A percentile compares a stretch with the other conserved stretches of the same genome.
phyloP scores from a whole-genome alignment of 225 moss, liverwort and hornwort genomes.

The Anthoceros angustus region DNA sequence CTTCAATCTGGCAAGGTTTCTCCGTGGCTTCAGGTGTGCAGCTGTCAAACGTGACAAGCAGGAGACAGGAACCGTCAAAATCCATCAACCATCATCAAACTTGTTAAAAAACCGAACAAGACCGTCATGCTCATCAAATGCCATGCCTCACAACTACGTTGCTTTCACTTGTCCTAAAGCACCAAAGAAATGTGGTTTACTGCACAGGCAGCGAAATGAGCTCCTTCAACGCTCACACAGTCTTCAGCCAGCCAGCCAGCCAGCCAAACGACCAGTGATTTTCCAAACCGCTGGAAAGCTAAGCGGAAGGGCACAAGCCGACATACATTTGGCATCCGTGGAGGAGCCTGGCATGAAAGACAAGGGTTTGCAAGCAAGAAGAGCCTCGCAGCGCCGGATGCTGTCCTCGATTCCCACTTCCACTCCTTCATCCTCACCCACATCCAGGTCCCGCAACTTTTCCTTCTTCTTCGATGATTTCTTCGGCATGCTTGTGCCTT shows the following conservation, averaged over 20 bases:
- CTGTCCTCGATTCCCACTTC: conserved; percentile 1
- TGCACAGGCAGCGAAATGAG: no score
- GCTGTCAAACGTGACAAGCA: neutral
- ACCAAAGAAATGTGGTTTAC: no score
- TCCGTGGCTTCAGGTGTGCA: neutral
- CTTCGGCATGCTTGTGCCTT: neutral
- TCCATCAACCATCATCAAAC: neutral
- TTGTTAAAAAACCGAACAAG: neutral
- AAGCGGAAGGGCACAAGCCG: neutral
- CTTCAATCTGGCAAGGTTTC: neutral
- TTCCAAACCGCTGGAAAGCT: neutral
- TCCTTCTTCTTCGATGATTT: neutral
- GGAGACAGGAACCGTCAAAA: neutral
- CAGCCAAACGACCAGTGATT: no score
- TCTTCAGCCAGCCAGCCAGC: no score
- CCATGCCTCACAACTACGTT: no score
- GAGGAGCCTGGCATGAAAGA: conserved; percentile 3
- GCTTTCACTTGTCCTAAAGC: no score
- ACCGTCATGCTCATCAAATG: no score
- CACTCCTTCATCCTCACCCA: neutral
- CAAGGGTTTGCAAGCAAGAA: conserved; percentile 1
- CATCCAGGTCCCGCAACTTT: neutral
- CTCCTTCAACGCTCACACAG: no score
- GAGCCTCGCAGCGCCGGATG: conserved; percentile 2
- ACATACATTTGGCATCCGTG: neutral